Percentiles rank a stretch among this genome's conserved stretches.
Conservation (phyloP, 1,139 yeast species). For the Williopsis jadinii region DNA sequence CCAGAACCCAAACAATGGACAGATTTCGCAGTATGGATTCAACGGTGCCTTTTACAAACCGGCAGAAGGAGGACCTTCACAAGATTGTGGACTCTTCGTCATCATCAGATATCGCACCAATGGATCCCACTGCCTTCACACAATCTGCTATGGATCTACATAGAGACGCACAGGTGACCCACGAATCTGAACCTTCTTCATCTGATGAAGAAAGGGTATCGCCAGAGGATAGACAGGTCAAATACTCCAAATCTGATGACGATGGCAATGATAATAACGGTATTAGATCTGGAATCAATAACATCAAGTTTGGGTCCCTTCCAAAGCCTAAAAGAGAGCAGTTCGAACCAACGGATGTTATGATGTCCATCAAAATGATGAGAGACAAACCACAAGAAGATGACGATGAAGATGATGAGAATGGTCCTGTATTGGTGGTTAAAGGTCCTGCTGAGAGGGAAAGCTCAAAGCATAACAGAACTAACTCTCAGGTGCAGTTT, state of each 20-base stretch:
- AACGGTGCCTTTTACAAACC: background rate
- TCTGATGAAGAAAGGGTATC: conserved; percentile 5
- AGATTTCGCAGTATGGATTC: conserved; percentile 12
- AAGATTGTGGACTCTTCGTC: conserved; percentile 5
- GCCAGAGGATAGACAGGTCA: background rate
- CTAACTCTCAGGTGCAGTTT: conserved; percentile 18
- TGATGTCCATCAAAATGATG: conserved; percentile 73
- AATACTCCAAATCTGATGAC: background rate
- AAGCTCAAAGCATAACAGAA: conserved; percentile 19
- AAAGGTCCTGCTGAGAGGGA: conserved; percentile 73
- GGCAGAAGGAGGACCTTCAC: background rate
- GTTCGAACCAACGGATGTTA: conserved; percentile 78
- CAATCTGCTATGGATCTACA: conserved; percentile 3
- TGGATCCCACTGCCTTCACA: conserved; percentile 2
- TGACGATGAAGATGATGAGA: conserved; percentile 35
- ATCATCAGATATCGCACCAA: conserved; percentile 4
- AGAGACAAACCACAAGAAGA: conserved; percentile 29
- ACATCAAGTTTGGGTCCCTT: conserved; percentile 30
- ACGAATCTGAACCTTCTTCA: conserved; percentile 13
- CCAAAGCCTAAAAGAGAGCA: conserved; percentile 47
- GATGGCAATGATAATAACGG: background rate
- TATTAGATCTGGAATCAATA: background rate
- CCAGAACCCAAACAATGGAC: conserved; percentile 31
- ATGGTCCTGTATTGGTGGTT: conserved; percentile 79
- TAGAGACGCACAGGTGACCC: conserved; percentile 1